Evolutionary conservation across 2,329 filamentous ascomycete genomes (phyloP), one percentile per base, ranked within the genome.

Genomic region (Alternaria tenuissima): DNA sequence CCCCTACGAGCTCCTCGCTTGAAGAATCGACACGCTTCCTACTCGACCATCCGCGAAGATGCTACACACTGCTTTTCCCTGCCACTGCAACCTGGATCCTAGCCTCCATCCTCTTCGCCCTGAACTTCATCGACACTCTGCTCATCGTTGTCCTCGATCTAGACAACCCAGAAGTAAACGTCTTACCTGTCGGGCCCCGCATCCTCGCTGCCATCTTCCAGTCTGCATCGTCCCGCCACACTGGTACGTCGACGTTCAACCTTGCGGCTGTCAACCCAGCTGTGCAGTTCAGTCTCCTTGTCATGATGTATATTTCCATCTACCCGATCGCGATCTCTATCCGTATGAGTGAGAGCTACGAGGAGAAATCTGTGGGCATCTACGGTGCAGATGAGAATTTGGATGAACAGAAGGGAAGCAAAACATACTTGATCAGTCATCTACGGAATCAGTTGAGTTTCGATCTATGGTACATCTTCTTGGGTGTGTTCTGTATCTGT

Each of bases 301-400:
- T 98, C 78, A 98, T 98, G 94, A 98, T 98, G 95, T 98, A 98
- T 79, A 97, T 98, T 62, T 97, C 94, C 59, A 91, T 97, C 61
- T 96, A 97, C 69, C 94, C 94, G 3, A 96, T 98, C 69, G 94
- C 95, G 73, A 98, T 98, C 70, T 95, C 92, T 8, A 91, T 98
- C 70, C 93, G 94, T 55, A 86, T 92, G 66, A 97, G 94, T 57
- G 97, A 98, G 75, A 94, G 97, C 4, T 98, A 98, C 81, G 94
- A 97, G 78, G 94, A 98, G 75, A 91, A 89, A 65, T 91, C 89
- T 0, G 85, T 95, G 0, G 92, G 92, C 4, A 88, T 96, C 24
- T 93, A 91, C 71, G 82, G 81, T 46, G 81, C 81, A 26, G 84
- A 85, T 8, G 67, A 42, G 36, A 57, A 49, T 9, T 28, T 42